These are phyloP conservation scores for Auriscalpium vulgare DNA, from an alignment of 768 basidiomycete genomes.

Conservation along the genomic window DNA sequence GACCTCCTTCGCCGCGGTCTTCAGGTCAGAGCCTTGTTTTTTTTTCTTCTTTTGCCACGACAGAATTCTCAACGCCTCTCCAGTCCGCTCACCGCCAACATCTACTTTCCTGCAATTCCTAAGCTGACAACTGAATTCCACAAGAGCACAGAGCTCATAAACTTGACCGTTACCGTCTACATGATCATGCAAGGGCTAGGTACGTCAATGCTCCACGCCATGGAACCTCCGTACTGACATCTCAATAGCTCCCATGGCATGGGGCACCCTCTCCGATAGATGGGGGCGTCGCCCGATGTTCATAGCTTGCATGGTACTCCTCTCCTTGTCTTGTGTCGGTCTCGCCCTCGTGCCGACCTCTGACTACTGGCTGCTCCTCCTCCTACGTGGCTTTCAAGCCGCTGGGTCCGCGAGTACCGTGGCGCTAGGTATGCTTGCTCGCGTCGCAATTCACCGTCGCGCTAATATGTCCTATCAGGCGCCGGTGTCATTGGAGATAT, in stretches of 20 bases:
- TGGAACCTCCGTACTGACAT: not conserved
- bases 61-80: not conserved
- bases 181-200: slow-evolving; percentile 61
- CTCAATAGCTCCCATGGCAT: slow-evolving; percentile 37
- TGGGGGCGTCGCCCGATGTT: slow-evolving; percentile 59
- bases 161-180: slow-evolving; percentile 74
- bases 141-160: slow-evolving; percentile 63
- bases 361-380: slow-evolving; percentile 71
- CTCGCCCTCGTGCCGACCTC: slow-evolving; percentile 45
- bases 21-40: slow-evolving; percentile 37
- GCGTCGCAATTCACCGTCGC: not conserved
- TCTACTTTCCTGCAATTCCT: slow-evolving; percentile 78
- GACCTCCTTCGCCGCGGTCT: slow-evolving; percentile 49
- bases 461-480: slow-evolving; percentile 23
- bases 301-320: slow-evolving; percentile 52
- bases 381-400: slow-evolving; percentile 76
- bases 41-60: not conserved
- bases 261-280: slow-evolving; percentile 65
- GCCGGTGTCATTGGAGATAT: slow-evolving; percentile 79
- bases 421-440: slow-evolving; percentile 45
- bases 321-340: slow-evolving; percentile 59
- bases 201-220: slow-evolving; percentile 21
- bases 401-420: slow-evolving; percentile 74
- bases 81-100: slow-evolving; percentile 66
- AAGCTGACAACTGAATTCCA: slow-evolving; percentile 53